These are phyloP conservation scores for Trichomonas gallinae DNA, from an alignment of 208 protist genomes.

Conservation along the genomic window DNA sequence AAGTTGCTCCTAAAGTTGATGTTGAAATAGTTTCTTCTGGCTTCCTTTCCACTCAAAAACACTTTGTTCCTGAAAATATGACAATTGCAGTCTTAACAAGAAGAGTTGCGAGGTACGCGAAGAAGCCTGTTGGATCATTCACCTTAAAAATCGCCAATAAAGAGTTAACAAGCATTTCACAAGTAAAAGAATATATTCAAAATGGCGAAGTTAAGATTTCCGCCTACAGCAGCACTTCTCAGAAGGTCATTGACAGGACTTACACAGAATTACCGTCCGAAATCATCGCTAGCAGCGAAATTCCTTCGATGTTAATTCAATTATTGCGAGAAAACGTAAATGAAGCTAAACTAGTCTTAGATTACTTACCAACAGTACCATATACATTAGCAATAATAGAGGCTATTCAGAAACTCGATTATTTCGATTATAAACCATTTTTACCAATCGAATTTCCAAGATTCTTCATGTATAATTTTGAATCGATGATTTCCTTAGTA, in stretches of 20 bases:
- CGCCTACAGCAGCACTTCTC: neutral
- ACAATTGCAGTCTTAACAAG: neutral
- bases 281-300: neutral
- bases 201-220: neutral
- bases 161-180: neutral
- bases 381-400: neutral
- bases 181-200: neutral
- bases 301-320: neutral
- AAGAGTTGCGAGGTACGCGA: neutral
- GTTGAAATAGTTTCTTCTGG: neutral
- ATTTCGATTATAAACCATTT: neutral
- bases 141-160: neutral
- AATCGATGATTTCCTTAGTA: neutral
- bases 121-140: neutral
- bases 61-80: neutral
- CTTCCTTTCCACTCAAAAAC: neutral
- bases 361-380: neutral
- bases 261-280: neutral
- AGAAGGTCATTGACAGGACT: neutral
- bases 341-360: neutral
- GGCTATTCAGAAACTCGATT: neutral
- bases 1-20: neutral
- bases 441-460: neutral
- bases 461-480: neutral
- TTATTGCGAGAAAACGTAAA: neutral